phyloP scores from a whole-genome alignment of 2,329 filamentous ascomycete species.

The Colletotrichum abscissum region DNA sequence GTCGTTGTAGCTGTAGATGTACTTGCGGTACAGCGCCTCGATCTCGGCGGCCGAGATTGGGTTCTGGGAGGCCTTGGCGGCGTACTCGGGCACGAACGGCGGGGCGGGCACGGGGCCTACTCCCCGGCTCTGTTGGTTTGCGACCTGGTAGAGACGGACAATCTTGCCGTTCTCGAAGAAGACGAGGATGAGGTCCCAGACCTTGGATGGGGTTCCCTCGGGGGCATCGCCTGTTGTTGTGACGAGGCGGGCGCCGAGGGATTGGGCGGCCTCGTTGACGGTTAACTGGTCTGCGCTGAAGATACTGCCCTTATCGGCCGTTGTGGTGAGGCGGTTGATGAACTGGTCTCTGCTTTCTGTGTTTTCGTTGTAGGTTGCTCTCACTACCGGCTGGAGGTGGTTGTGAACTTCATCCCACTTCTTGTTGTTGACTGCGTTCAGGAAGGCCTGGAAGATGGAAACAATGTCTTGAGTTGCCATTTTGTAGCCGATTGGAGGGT shows the following conservation, averaged over 20 bases:
- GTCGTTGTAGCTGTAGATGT: constrained; percentile 22
- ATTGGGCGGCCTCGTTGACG: background rate
- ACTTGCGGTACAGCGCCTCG: background rate
- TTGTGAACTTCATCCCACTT: constrained; percentile 11
- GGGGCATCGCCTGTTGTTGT: background rate
- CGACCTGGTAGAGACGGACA: constrained; percentile 16
- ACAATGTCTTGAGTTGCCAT: background rate
- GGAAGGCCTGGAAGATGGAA: background rate
- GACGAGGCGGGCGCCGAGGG: constrained; percentile 10
- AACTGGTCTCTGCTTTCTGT: background rate
- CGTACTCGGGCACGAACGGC: background rate
- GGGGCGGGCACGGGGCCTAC: background rate
- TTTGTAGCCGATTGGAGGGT: background rate
- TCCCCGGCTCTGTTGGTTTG: background rate
- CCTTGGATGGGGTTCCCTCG: background rate
- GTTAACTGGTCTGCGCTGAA: constrained; percentile 2
- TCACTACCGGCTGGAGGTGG: background rate
- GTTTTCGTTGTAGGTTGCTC: background rate
- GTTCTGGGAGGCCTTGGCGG: background rate
- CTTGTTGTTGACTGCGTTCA: constrained; percentile 6
- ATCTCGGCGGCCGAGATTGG: background rate
- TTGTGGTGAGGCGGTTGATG: background rate
- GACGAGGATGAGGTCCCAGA: constrained; percentile 15
- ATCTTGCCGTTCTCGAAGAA: constrained; percentile 17
- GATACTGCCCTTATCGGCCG: background rate